Evolutionary conservation across 768 basidiomycete genomes (phyloP).

Genomic region (Psilocybe cubensis): DNA sequence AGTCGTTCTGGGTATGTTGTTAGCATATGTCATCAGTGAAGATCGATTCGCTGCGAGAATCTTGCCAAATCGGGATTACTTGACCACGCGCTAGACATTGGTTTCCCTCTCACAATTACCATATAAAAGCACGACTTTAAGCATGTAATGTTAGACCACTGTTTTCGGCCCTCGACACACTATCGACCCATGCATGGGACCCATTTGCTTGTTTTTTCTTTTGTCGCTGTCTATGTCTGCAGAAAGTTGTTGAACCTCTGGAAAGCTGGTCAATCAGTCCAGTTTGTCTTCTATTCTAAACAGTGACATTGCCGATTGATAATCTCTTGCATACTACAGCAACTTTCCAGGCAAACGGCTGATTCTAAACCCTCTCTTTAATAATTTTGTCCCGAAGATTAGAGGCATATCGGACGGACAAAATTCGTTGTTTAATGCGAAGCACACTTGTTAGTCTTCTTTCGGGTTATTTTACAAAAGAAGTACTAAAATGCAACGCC

Average conservation of each 20-base stretch:
- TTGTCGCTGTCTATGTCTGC: constrained; percentile 23
- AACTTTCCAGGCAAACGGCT: constrained; percentile 36
- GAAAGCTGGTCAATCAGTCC: constrained; percentile 28
- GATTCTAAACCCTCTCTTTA: constrained; percentile 28
- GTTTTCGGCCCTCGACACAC: background rate
- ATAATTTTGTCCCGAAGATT: constrained; percentile 30
- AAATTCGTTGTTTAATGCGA: constrained; percentile 32
- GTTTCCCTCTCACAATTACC: background rate
- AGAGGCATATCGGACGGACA: constrained; percentile 32
- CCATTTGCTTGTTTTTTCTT: constrained; percentile 14
- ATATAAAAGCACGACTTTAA: background rate
- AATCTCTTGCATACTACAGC: constrained; percentile 16
- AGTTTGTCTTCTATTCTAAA: constrained; percentile 25
- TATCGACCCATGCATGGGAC: constrained; percentile 2
- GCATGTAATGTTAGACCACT: background rate
- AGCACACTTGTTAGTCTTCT: constrained; percentile 31
- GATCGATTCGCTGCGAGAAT: background rate
- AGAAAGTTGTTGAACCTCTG: constrained; percentile 22
- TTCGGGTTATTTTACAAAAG: background rate
- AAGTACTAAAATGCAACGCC: background rate
- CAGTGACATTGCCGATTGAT: background rate
- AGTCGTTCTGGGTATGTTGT: too few relatives aligned
- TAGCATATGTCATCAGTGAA: too few relatives aligned
- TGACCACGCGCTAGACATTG: background rate
- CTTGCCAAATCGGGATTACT: background rate